Conservation (phyloP, 768 basidiomycete species). For the Tulasnella sp. region DNA sequence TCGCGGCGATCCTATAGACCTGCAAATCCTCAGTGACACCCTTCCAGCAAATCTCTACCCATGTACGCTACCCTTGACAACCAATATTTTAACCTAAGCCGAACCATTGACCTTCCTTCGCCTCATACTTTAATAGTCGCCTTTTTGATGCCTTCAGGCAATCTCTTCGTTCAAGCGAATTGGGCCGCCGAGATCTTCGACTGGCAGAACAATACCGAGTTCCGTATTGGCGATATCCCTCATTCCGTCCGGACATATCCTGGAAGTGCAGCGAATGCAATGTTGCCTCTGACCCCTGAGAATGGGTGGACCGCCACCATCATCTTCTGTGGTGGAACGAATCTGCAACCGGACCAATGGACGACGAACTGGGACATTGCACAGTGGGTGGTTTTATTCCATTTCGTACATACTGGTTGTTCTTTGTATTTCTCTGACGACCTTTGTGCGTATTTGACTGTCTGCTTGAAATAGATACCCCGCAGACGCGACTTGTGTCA, state of each 20-base stretch:
- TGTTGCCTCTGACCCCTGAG: conserved; percentile 82
- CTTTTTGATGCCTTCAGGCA: conserved; percentile 29
- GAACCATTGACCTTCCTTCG: conserved; percentile 19
- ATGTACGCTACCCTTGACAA: neutral
- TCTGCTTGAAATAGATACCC: too few relatives aligned
- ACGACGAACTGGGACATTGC: conserved; percentile 22
- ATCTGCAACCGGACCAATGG: conserved; percentile 21
- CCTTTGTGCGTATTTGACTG: too few relatives aligned
- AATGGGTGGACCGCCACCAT: conserved; percentile 82
- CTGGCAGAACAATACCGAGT: conserved; percentile 25
- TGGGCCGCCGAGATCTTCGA: conserved; percentile 32
- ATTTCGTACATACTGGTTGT: too few relatives aligned
- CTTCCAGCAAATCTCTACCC: conserved; percentile 30
- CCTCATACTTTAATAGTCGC: conserved; percentile 20
- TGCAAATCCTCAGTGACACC: conserved; percentile 31
- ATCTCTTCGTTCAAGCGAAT: conserved; percentile 33
- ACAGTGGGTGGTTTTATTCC: neutral
- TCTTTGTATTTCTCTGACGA: too few relatives aligned
- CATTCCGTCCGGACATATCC: conserved; percentile 73
- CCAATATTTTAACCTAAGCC: neutral
- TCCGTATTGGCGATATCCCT: conserved; percentile 27
- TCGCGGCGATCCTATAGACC: conserved; percentile 29
- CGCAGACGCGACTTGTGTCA: conserved; percentile 34
- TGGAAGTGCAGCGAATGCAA: conserved; percentile 75
- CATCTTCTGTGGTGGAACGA: conserved; percentile 80